Evolutionary conservation across 2,329 filamentous ascomycete genomes (phyloP).

Genomic region (Colletotrichum falcatum): DNA sequence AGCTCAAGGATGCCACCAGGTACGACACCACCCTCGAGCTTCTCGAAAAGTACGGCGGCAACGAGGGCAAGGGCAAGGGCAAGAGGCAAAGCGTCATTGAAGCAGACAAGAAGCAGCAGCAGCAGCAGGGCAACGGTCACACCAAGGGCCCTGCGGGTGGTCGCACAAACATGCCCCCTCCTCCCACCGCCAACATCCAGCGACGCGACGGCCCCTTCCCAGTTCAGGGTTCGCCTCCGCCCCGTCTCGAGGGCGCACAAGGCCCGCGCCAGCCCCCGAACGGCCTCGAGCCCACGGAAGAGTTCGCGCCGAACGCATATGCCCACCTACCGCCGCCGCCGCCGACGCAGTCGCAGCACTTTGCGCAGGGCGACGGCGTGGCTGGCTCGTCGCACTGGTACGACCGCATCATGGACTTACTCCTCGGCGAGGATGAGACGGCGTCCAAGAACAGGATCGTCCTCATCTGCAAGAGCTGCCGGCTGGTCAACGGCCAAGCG

Average conservation of each 20-base stretch:
- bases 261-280: conserved; percentile 44
- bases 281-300: conserved; percentile 61
- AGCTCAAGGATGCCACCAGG: conserved; percentile 93
- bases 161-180: conserved; percentile 66
- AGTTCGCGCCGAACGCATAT: conserved; percentile 82
- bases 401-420: conserved; percentile 89
- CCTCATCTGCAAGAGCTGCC: conserved; percentile 84
- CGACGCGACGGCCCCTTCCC: conserved; percentile 49
- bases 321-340: conserved; percentile 46
- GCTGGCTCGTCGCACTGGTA: conserved; percentile 78
- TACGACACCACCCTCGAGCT: conserved; percentile 95
- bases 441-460: conserved; percentile 90
- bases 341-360: conserved; percentile 40
- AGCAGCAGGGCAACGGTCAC: conserved; percentile 37
- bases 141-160: conserved; percentile 43
- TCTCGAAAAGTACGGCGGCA: conserved; percentile 91
- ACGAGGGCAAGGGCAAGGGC: conserved; percentile 60
- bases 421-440: conserved; percentile 95
- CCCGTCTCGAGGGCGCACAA: conserved; percentile 32
- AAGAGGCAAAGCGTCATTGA: conserved; percentile 46
- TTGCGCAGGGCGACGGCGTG: conserved; percentile 28
- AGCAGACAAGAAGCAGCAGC: conserved; percentile 48
- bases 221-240: conserved; percentile 47
- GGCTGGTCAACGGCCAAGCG: conserved; percentile 94
- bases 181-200: conserved; percentile 72